These are phyloP conservation scores for Candida maris DNA, from an alignment of 805 yeast species.

Conservation along the genomic window DNA sequence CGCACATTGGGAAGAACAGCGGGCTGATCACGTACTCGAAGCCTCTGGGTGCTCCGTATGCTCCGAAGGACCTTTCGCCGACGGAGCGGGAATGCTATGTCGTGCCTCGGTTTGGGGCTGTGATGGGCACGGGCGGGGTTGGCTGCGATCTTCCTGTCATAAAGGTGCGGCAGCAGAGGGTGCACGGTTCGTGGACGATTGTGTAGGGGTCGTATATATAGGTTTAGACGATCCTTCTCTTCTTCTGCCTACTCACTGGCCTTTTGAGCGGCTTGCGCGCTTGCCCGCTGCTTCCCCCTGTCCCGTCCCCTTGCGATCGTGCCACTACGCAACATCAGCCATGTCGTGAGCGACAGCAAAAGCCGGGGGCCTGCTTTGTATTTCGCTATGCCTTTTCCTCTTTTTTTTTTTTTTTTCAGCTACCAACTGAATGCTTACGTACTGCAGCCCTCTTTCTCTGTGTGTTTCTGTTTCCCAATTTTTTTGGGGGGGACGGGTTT, in stretches of 20 bases:
- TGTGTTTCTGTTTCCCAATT: too few species aligned
- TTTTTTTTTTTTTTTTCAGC: too few species aligned
- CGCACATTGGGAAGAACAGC: slow-evolving; percentile 72
- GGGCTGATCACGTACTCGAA: slow-evolving; percentile 80
- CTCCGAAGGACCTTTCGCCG: slow-evolving; percentile 63
- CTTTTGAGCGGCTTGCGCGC: neutral
- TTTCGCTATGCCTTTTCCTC: too few species aligned
- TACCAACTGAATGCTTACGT: too few species aligned
- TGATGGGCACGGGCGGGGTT: slow-evolving; percentile 74
- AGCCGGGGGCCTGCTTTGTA: too few species aligned
- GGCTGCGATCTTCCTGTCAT: slow-evolving; percentile 91
- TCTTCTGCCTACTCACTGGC: neutral
- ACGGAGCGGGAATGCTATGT: slow-evolving; percentile 84
- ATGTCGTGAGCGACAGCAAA: too few species aligned
- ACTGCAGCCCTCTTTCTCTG: too few species aligned
- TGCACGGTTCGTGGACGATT: slow-evolving; percentile 62
- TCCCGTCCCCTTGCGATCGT: too few species aligned
- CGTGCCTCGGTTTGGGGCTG: slow-evolving; percentile 85
- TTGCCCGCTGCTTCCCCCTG: neutral
- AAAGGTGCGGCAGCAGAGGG: slow-evolving; percentile 68
- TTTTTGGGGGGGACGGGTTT: too few species aligned
- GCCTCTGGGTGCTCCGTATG: slow-evolving; percentile 88
- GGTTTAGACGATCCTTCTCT: too few species aligned
- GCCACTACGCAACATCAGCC: too few species aligned
- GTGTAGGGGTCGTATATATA: neutral